Base-by-base conservation (phyloP, 1,284 basidiomycete species). In the Neonothopanus nambi region DNA sequence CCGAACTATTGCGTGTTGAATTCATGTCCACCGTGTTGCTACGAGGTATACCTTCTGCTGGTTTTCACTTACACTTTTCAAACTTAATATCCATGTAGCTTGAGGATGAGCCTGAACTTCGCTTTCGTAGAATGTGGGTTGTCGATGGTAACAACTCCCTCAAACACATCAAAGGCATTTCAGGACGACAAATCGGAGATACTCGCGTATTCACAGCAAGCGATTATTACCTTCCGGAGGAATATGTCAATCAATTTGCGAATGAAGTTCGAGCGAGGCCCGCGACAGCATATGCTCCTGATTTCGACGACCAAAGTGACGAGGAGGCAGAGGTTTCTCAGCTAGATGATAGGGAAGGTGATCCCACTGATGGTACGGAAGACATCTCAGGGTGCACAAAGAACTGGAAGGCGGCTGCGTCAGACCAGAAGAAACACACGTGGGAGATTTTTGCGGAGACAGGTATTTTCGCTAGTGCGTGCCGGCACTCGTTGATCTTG, bases 371-470 rank as follows among this genome's bases (percentile, higher is more conserved):
- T 40, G 38, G 38, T 17, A 6, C 6, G 8, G n/a, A 7, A 8
- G 38, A 8, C 6, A 20, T 15, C 12, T 15, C 38, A 17, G 7
- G n/a, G 6, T 40, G 38, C 21, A 40, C 38, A 7, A 40, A 40
- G n/a, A 40, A 40, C 38, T 40, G 38, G 38, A 40, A 40, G 38
- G 38, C 38, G 8, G 38, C 38, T 7, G 7, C 8, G 6, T 8
- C 38, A 7, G 38, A 40, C 6, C n/a, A 40, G n/a, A 40, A 61
- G 24, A 70, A 36, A n/a, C 9, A 36, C 9, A 36, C n/a, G 35
- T 36, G 35, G 35, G n/a, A n/a, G 9, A 36, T 36, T 36, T 36
- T 36, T 36, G 35, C n/a, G 35, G 35, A 36, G 35, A 36, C 35
- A n/a, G 35, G 35, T 9, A 36, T 36, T n/a, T 36, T 36, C n/a